Base-by-base conservation (phyloP, 768 basidiomycete species). In the Pisolithus orientalis region DNA sequence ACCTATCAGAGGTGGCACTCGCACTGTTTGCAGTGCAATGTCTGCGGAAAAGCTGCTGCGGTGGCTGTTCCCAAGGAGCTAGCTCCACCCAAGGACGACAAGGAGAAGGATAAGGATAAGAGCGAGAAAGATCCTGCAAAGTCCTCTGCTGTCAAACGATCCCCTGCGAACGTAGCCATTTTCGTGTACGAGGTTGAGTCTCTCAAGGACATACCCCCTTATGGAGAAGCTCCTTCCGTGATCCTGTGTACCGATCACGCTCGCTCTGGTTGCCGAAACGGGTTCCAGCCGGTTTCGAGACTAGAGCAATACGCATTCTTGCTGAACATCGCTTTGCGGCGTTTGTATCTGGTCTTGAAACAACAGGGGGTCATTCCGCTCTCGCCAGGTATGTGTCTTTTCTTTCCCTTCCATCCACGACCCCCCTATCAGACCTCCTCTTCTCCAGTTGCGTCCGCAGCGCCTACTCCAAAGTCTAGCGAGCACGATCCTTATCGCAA, bases 1-100 rank as follows among this genome's bases (percentile, higher is more conserved):
- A 94, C 93, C n/a, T 95, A 94, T 71, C 87, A 92, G 63, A 80
- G 95, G 44, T 98, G 96, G 96, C 96, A 99, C 70, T 90, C 92
- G 2, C 78, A 88, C 31, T 99, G 96, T 65, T 73, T 99, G n/a
- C 83, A 87, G 53, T 99, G 96, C 59, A 71, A 70, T 13, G 73
- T 74, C 21, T 97, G 95, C 62, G 88, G 90, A 8, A 90, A 85
- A 65, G 75, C 75, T 27, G 88, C 92, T 25, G 82, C 82, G 24
- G 78, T 82, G 34, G 80, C 80, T 5, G 62, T 75, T 8, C 70
- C 75, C 16, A 83, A 82, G 72, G 85, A 83, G 60, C 72, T 70
- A 44, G 67, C 74, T 47, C 75, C 74, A 57, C 80, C 60, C 51
- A 67, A 72, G 67, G 76, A 67, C 57, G 75, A 76, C 46, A 73